Evolutionary conservation across 805 yeast species (phyloP), one percentile per base, ranked within the genome.

Genomic region (Allodekkera sacchari): DNA sequence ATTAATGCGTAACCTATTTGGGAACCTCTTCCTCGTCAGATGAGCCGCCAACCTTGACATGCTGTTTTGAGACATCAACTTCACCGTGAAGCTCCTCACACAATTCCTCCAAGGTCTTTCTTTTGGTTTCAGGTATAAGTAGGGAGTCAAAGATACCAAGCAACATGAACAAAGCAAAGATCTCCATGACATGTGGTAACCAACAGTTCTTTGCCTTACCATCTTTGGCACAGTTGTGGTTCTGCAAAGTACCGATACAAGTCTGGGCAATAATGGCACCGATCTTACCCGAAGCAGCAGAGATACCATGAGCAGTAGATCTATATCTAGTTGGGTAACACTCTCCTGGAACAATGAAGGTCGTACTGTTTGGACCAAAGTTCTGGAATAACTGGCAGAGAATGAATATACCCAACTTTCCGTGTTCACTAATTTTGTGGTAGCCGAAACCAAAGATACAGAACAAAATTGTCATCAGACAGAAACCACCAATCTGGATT

Each of bases 221-320:
- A 36, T 66, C 68, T 31, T 63, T 61, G 22, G 84, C 63, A 74
- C 95, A 85, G 41, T 74, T 70, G 59, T 81, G 89, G 68, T 81
- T 68, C 35, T 78, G 69, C 50, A 85, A 70, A 42, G 94, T 83
- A 70, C 95, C 92, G 45, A 82, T 60, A 56, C 82, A 80, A 41
- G 88, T 77, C 64, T 81, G 92, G 18, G 95, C 95, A 66, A 85
- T 74, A 46, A 85, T 83, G 37, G 95, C 94, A 66, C 95, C 96
- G 48, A 84, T 67, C 59, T 85, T 85, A 68, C 95, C 96, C 21
- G 75, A 59, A 31, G 94, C 96, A 47, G 96, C 95, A 42, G 94
- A 84, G 41, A 85, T 70, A 70, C 96, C 96, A 51, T 85, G 96
- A 30, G 95, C 95, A 45, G 94, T 77, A 16, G 95, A 84, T 77